Conservation (phyloP, 768 basidiomycete genomes). For the Fomitopsis serialis region DNA sequence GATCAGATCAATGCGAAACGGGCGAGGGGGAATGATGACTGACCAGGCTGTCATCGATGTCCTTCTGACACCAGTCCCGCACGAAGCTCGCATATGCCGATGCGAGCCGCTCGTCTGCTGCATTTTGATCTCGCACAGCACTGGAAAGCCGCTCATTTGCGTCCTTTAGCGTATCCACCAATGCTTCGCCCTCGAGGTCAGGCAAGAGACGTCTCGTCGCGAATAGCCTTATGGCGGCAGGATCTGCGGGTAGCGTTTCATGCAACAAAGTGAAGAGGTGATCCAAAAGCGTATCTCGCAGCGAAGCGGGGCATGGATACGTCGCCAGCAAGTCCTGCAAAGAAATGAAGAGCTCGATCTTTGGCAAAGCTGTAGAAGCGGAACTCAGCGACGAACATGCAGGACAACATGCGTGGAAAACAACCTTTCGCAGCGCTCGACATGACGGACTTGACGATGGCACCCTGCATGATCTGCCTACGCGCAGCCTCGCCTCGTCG, state of each 20-base stretch:
- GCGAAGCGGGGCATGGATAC: slow-evolving; percentile 35
- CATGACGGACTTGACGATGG: slow-evolving; percentile 75
- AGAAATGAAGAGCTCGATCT: slow-evolving; percentile 34
- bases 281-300: slow-evolving; percentile 36
- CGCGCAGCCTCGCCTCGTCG: slow-evolving; percentile 51
- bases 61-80: slow-evolving; percentile 38
- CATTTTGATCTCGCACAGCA: slow-evolving; percentile 13
- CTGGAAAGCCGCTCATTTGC: slow-evolving; percentile 47
- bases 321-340: slow-evolving; percentile 36
- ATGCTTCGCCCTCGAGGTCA: slow-evolving; percentile 38
- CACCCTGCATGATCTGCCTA: slow-evolving; percentile 68
- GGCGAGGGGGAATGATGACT: not conserved
- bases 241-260: slow-evolving; percentile 30
- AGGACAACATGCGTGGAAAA: slow-evolving; percentile 8
- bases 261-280: slow-evolving; percentile 39
- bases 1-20: slow-evolving; percentile 7
- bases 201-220: slow-evolving; percentile 31
- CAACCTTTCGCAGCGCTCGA: slow-evolving; percentile 68
- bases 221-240: slow-evolving; percentile 32
- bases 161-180: slow-evolving; percentile 50
- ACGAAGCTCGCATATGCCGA: slow-evolving; percentile 40
- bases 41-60: slow-evolving; percentile 25
- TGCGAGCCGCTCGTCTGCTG: slow-evolving; percentile 24
- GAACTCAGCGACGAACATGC: slow-evolving; percentile 3
- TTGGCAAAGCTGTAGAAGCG: slow-evolving; percentile 31